Percentiles rank a stretch among this genome's conserved stretches.
Evolutionary conservation across 176 grass and related monocot species (phyloP).

Genomic region (Alopecurus myosuroides): DNA sequence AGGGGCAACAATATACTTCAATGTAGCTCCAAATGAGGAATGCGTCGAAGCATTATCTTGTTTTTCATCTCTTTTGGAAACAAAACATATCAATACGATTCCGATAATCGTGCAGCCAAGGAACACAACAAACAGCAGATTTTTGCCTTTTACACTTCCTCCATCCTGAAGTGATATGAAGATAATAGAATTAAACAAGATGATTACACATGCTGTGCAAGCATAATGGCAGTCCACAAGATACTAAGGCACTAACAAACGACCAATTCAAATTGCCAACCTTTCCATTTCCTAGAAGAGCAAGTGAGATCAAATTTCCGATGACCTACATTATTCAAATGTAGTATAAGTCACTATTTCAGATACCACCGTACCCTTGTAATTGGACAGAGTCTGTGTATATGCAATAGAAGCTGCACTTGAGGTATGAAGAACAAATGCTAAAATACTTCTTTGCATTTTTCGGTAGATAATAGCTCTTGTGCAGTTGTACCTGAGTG

Average conservation of each 20-base stretch:
- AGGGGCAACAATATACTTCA: conserved; percentile 69
- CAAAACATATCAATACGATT: conserved; percentile 83
- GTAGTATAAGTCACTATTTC: conserved; percentile 1
- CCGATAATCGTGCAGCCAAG: conserved; percentile 85
- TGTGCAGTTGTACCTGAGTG: conserved; percentile 49
- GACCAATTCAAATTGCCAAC: conserved; percentile 33
- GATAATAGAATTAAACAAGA: conserved; percentile 19
- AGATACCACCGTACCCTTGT: conserved; percentile 9
- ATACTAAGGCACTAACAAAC: neutral
- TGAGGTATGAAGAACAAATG: conserved; percentile 3
- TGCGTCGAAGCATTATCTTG: conserved; percentile 24
- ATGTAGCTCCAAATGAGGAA: conserved; percentile 51
- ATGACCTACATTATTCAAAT: conserved; percentile 60
- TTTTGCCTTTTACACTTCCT: conserved; percentile 59
- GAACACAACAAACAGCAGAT: conserved; percentile 78
- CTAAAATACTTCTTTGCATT: neutral
- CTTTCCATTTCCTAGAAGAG: conserved; percentile 65
- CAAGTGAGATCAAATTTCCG: conserved; percentile 94
- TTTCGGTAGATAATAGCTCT: neutral
- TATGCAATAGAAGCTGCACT: neutral
- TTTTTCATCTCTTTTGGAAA: conserved; percentile 81
- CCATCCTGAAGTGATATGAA: conserved; percentile 50
- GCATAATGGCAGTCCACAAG: neutral
- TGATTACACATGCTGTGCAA: neutral
- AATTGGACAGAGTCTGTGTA: neutral